Evolutionary conservation across 164 flowering plant genomes (phyloP), one percentile per base, ranked within the genome.

Genomic region (Chloranthus sessilifolius): DNA sequence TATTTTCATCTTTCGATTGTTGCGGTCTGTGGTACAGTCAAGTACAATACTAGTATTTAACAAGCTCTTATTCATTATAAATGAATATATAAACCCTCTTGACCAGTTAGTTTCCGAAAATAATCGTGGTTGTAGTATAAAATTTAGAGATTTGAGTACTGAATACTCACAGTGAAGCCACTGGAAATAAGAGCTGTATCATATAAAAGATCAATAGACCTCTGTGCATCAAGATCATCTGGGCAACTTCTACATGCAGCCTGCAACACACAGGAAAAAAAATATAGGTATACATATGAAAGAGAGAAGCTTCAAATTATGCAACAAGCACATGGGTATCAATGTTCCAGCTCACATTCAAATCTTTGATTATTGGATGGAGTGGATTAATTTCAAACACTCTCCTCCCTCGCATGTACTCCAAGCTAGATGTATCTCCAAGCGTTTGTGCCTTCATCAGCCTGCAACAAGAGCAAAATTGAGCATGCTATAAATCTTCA

Each of bases 191-290:
- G 25, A 6, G 62, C 62, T 0, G 62, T 50, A 43, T 58, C 62
- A 23, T 58, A 58, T 24, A 58, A 26, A 19, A 58, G 55, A 50
- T 58, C 62, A 31, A 58, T 50, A 1, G 56, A 49, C 48, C 62
- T 50, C 25, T 14, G 43, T n/a, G 62, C 62, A n/a, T 58, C 62
- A 24, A 56, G 55, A 27, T 50, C 46, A 41, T 50, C 55, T 8
- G 62, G 56, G 41, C 3, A 30, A 24, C 26, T 40, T 3, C 41
- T 15, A 38, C 35, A 30, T 22, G 53, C 64, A 44, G 16, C 45
- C 64, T 46, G 29, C 30, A 38, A 2, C 16, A 14, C 87, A 90
- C 61, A 52, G 80, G 88, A 55, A 72, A 82, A 45, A 45, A 34
- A 29, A 53, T 2, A 16, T 39, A 16, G 3, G 20, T 9, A 39